These are phyloP conservation scores for Fomitiporia mediterranea DNA, from an alignment of 1,284 basidiomycete genomes.

Conservation along the genomic window DNA sequence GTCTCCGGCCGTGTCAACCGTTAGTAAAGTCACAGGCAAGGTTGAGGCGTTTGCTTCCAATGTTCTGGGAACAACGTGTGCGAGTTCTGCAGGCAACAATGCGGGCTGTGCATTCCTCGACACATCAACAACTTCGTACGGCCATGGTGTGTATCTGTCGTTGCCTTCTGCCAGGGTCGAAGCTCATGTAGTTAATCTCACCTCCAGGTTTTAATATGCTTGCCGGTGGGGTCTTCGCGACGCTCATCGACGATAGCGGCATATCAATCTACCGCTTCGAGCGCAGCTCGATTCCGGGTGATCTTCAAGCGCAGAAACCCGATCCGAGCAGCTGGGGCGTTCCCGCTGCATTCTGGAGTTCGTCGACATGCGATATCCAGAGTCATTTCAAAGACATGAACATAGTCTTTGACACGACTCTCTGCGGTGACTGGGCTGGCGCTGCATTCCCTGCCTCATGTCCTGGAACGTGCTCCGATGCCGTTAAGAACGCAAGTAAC, in stretches of 20 bases:
- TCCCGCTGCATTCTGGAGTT: slow-evolving; percentile 63
- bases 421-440: slow-evolving; percentile 69
- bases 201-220: slow-evolving; percentile 49
- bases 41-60: slow-evolving; percentile 30
- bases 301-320: slow-evolving; percentile 56
- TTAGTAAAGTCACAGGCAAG: slow-evolving; percentile 15
- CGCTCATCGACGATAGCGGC: slow-evolving; percentile 62
- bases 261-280: slow-evolving; percentile 79
- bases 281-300: slow-evolving; percentile 59
- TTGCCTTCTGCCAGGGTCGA: background rate
- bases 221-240: slow-evolving; percentile 73
- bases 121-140: slow-evolving; percentile 51
- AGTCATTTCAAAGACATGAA: slow-evolving; percentile 67
- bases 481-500: slow-evolving; percentile 60
- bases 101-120: slow-evolving; percentile 66
- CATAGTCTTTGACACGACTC: slow-evolving; percentile 64
- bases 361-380: slow-evolving; percentile 56
- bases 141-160: slow-evolving; percentile 36
- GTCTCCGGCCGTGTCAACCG: slow-evolving; percentile 26
- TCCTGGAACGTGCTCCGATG: slow-evolving; percentile 59
- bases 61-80: slow-evolving; percentile 42
- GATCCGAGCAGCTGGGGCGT: slow-evolving; percentile 62
- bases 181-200: background rate
- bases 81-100: slow-evolving; percentile 45
- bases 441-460: slow-evolving; percentile 39